Percentiles rank a stretch among this genome's conserved stretches.
phyloP scores from a whole-genome alignment of 306 rosid genomes.

The Begonia loranthoides region DNA sequence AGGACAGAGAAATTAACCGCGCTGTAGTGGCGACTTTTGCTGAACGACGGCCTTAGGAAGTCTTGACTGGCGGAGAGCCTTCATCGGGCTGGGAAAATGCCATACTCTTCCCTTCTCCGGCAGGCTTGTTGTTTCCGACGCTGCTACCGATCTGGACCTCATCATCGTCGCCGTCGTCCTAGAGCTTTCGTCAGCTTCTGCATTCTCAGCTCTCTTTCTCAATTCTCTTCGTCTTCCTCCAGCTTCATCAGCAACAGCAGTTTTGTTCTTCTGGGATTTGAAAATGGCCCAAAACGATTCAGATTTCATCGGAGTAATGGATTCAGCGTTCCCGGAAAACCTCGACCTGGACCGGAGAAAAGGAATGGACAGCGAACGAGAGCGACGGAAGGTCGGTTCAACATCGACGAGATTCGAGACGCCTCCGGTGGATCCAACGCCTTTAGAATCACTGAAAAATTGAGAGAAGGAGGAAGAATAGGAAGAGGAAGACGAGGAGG shows the following conservation, averaged over 20 bases:
- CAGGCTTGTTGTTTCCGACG: conserved; percentile 17
- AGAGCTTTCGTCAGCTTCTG: conserved; percentile 16
- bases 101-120: conserved; percentile 48
- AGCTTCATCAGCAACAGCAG: conserved; percentile 10
- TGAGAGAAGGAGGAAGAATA: conserved; percentile 39
- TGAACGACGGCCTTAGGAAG: conserved; percentile 40
- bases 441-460: not conserved
- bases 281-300: conserved; percentile 74
- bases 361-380: conserved; percentile 77
- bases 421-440: conserved; percentile 27
- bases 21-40: conserved; percentile 37
- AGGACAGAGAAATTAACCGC: too few relatives aligned
- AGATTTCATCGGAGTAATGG: conserved; percentile 22
- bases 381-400: conserved; percentile 64
- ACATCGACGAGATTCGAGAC: conserved; percentile 42
- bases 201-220: conserved; percentile 9
- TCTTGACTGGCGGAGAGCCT: conserved; percentile 71
- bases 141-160: conserved; percentile 74
- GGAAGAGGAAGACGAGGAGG: conserved; percentile 30
- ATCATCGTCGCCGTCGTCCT: conserved; percentile 43
- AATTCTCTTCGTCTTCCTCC: conserved; percentile 29
- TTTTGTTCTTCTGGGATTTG: conserved; percentile 27
- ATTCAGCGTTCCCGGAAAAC: conserved; percentile 25
- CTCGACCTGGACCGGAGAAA: conserved; percentile 70
- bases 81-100: conserved; percentile 84